Evolutionary conservation across 805 yeast genomes (phyloP), one percentile per base, ranked within the genome.

Genomic region (Candida tammaniensis): DNA sequence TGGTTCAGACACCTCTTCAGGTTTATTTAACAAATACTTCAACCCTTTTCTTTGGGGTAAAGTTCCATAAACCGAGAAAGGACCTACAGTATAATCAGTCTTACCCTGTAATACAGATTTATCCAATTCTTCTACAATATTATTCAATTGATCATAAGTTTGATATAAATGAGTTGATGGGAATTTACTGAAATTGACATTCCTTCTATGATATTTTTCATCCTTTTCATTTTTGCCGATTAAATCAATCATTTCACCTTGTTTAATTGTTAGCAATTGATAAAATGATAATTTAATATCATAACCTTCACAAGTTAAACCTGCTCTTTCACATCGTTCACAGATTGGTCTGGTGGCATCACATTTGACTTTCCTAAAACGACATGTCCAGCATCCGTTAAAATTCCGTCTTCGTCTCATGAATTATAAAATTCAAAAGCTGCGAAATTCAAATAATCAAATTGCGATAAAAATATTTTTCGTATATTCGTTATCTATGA

Each of bases 361-460:
- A 52, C 81, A 76, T 48, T 73, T 73, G 43, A 75, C 72, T 42
- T 73, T 74, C 17, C 80, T 55, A 15, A 56, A 48, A 24, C 81
- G 57, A 44, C 81, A 76, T 5, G 80, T 76, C 62, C 74, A 71
- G 51, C 81, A 76, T 4, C 81, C 81, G 28, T 68, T 58, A 49
- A 73, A 73, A 31, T 54, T 59, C 29, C 72, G 52, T 15, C 54
- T 55, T 21, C 71, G 52, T 15, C 52, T 56, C 36, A 33, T 33
- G 11, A 22, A 11, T n/a, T n/a, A n/a, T n/a, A n/a, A 7, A 13
- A 8, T 24, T 24, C 6, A 19, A 19, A 14, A 30, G 20, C 27
- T n/a, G n/a, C n/a, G n/a, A n/a, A n/a, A n/a, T n/a, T n/a, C n/a
- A n/a, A n/a, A 12, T 24, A 12, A 10, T 12, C 8, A 13, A n/a